A percentile compares a stretch with the other conserved stretches of the same genome.
Conservation (phyloP, 805 yeast genomes). For the Candida ortonii region DNA sequence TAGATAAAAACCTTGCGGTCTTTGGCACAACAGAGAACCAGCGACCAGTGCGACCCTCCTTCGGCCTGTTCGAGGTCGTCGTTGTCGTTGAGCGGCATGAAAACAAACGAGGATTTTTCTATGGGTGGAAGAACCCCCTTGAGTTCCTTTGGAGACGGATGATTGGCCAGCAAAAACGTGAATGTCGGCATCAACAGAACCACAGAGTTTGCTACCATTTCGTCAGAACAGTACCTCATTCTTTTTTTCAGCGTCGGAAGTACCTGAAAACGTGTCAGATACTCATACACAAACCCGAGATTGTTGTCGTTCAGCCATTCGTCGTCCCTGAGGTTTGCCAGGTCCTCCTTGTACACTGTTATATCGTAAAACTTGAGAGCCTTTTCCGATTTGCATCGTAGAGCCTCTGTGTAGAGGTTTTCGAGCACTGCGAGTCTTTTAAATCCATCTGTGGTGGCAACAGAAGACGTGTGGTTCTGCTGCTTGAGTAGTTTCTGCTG, state of each 20-base stretch:
- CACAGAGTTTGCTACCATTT: slow-evolving; percentile 32
- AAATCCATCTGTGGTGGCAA: slow-evolving; percentile 12
- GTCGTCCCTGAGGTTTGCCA: slow-evolving; percentile 54
- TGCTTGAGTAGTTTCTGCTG: slow-evolving; percentile 4
- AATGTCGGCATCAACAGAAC: slow-evolving; percentile 57
- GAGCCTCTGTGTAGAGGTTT: slow-evolving; percentile 15
- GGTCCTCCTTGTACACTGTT: slow-evolving; percentile 56
- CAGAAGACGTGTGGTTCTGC: no score
- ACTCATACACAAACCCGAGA: slow-evolving; percentile 60
- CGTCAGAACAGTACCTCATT: slow-evolving; percentile 22
- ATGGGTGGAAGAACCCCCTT: slow-evolving; percentile 46
- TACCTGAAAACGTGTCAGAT: slow-evolving; percentile 37
- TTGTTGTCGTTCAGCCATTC: slow-evolving; percentile 78
- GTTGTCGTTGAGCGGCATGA: slow-evolving; percentile 67
- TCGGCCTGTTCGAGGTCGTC: slow-evolving; percentile 56
- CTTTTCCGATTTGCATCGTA: slow-evolving; percentile 24
- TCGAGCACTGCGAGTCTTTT: slow-evolving; percentile 17
- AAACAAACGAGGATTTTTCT: slow-evolving; percentile 46
- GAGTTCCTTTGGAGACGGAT: slow-evolving; percentile 41
- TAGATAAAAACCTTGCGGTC: slow-evolving; percentile 51
- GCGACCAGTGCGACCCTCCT: slow-evolving; percentile 78
- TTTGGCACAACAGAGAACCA: slow-evolving; percentile 49
- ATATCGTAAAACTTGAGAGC: slow-evolving; percentile 54
- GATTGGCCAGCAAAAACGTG: slow-evolving; percentile 56
- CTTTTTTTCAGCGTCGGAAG: slow-evolving; percentile 27